A percentile compares a stretch with the other conserved stretches of the same genome.
phyloP scores from a whole-genome alignment of 805 yeast species.

The Candida vartiovaarae region DNA sequence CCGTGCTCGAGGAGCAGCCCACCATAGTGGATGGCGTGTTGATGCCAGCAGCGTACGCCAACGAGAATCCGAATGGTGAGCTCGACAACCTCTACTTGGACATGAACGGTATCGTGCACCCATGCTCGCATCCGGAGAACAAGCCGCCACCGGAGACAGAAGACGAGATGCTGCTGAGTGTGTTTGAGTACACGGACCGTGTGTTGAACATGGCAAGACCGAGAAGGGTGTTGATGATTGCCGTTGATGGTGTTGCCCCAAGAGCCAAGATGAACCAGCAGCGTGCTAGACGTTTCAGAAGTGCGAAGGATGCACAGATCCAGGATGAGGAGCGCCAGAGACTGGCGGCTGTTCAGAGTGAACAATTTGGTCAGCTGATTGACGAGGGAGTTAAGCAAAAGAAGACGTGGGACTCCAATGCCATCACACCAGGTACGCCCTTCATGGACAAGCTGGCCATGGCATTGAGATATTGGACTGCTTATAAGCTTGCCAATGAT shows the following conservation, averaged over 20 bases:
- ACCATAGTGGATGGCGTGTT: conserved; percentile 51
- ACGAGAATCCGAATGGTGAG: conserved; percentile 93
- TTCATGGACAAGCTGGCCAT: conserved; percentile 88
- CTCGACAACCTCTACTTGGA: conserved; percentile 88
- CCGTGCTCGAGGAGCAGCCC: conserved; percentile 73
- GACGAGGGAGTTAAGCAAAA: conserved; percentile 70
- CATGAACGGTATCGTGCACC: conserved; percentile 99
- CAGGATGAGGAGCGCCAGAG: conserved; percentile 64
- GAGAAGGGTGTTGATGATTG: conserved; percentile 84
- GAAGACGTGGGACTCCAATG: conserved; percentile 90
- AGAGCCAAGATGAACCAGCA: conserved; percentile 98
- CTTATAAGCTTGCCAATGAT: conserved; percentile 78
- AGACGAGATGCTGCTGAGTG: conserved; percentile 92
- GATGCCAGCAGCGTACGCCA: conserved; percentile 59
- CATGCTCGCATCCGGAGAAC: conserved; percentile 97
- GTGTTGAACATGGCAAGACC: conserved; percentile 94
- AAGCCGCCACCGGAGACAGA: conserved; percentile 95
- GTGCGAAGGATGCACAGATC: conserved; percentile 85
- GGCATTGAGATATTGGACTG: conserved; percentile 85
- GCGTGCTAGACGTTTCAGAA: conserved; percentile 85
- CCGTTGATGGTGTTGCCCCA: conserved; percentile 99
- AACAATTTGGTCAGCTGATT: conserved; percentile 50
- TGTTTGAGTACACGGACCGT: conserved; percentile 87
- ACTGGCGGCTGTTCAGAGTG: conserved; percentile 22
- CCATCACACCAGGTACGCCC: conserved; percentile 98